Conservation (phyloP, 1,284 basidiomycete species). For the Ustilago sp. region DNA sequence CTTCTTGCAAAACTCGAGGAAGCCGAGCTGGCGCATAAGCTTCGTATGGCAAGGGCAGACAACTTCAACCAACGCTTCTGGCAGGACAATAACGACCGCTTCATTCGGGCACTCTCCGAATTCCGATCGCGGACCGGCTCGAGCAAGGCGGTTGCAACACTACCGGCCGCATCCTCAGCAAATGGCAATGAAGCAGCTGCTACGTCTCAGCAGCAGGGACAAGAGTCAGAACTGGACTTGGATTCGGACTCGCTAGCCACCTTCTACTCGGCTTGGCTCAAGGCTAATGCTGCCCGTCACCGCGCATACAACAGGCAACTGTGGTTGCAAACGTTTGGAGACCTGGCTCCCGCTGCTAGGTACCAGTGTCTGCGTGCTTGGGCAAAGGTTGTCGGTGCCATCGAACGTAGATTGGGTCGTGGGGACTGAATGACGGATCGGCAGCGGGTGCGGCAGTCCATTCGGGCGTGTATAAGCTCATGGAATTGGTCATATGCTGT, state of each 20-base stretch:
- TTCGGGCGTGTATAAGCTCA: background rate
- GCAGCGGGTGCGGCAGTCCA: background rate
- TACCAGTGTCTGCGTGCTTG: constrained; percentile 41
- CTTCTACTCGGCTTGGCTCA: constrained; percentile 66
- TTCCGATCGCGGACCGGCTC: constrained; percentile 40
- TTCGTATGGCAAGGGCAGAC: constrained; percentile 57
- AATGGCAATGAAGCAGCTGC: background rate
- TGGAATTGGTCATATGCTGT: background rate
- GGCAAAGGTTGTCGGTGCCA: constrained; percentile 36
- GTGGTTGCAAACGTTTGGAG: constrained; percentile 55
- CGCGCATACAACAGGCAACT: constrained; percentile 63
- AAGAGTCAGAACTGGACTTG: constrained; percentile 33
- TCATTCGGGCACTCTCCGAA: constrained; percentile 54
- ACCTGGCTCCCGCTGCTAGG: constrained; percentile 47
- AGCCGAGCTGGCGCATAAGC: constrained; percentile 59
- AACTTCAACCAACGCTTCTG: constrained; percentile 68
- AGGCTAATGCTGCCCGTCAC: constrained; percentile 55
- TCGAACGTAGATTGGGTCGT: constrained; percentile 27
- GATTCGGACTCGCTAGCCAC: constrained; percentile 53
- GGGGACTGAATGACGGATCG: constrained; percentile 5
- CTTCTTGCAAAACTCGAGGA: constrained; percentile 54
- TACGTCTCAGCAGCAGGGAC: background rate
- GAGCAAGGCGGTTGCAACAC: constrained; percentile 43
- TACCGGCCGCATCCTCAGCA: background rate
- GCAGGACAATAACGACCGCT: constrained; percentile 66